Percentiles rank a stretch among this genome's conserved stretches.
Conservation (phyloP, 441 rosid species). For the Brassica hybrid region DNA sequence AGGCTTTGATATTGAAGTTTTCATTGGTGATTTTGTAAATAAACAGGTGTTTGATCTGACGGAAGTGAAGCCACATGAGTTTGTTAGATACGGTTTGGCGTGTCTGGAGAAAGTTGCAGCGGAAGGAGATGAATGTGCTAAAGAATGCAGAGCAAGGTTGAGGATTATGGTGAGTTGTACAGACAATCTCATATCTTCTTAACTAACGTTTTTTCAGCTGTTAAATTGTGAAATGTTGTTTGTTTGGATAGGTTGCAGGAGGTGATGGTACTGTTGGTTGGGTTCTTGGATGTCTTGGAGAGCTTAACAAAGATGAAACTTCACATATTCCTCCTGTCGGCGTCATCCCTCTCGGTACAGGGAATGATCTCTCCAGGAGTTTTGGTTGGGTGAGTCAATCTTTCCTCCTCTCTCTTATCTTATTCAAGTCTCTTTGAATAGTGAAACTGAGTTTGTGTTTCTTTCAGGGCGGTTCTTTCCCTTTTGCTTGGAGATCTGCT, state of each 20-base stretch:
- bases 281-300: conserved; percentile 79
- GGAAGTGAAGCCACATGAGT: conserved; percentile 75
- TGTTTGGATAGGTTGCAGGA: conserved; percentile 73
- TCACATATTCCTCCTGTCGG: conserved; percentile 82
- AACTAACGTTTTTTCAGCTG: background rate
- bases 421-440: background rate
- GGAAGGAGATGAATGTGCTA: conserved; percentile 74
- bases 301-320: conserved; percentile 54
- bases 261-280: conserved; percentile 97
- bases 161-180: conserved; percentile 61
- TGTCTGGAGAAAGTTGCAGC: conserved; percentile 67
- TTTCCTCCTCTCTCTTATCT: conserved; percentile 23
- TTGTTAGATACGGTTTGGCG: conserved; percentile 65
- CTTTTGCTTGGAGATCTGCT: conserved; percentile 88
- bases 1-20: background rate
- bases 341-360: conserved; percentile 86
- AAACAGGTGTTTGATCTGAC: conserved; percentile 78
- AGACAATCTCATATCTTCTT: background rate
- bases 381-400: conserved; percentile 82
- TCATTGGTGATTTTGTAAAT: conserved; percentile 1
- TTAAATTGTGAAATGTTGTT: conserved; percentile 4
- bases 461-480: conserved; percentile 81
- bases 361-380: conserved; percentile 87
- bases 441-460: background rate
- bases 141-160: conserved; percentile 65